A percentile compares a stretch with the other conserved stretches of the same genome.
Evolutionary conservation across 2,329 filamentous ascomycete species (phyloP).

Genomic region (Ophiocordyceps camponoti-floridani): DNA sequence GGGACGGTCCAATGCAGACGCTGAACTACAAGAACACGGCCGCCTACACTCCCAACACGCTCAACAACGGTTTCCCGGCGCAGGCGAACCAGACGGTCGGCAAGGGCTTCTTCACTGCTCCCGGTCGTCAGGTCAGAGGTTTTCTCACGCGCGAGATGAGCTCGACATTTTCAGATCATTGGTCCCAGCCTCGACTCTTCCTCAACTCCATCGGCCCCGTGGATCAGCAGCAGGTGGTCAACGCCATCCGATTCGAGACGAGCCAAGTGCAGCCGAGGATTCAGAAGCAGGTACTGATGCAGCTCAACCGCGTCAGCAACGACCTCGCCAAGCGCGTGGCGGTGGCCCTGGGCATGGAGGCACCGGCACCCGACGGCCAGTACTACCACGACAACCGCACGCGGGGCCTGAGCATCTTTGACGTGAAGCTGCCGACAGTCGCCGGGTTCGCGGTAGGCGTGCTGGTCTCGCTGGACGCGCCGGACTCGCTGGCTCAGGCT

Average conservation of each 20-base stretch:
- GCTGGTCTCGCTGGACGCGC: slow-evolving; percentile 26
- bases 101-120: slow-evolving; percentile 53
- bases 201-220: slow-evolving; percentile 50
- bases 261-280: slow-evolving; percentile 41
- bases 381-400: slow-evolving; percentile 58
- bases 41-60: slow-evolving; percentile 23
- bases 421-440: slow-evolving; percentile 37
- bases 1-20: slow-evolving; percentile 55
- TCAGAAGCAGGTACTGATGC: slow-evolving; percentile 45
- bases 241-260: slow-evolving; percentile 56
- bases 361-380: slow-evolving; percentile 38
- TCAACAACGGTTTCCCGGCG: not conserved
- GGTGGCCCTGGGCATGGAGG: slow-evolving; percentile 36
- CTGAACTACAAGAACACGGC: slow-evolving; percentile 49
- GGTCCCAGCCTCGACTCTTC: slow-evolving; percentile 55
- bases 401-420: slow-evolving; percentile 39
- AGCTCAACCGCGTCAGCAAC: slow-evolving; percentile 51
- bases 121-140: slow-evolving; percentile 32
- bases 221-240: slow-evolving; percentile 55
- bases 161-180: slow-evolving; percentile 52
- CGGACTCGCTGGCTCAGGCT: slow-evolving; percentile 28
- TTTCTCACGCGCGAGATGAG: slow-evolving; percentile 37
- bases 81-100: slow-evolving; percentile 15
- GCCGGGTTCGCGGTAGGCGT: slow-evolving; percentile 47
- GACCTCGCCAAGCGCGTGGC: slow-evolving; percentile 50